A percentile compares a stretch with the other conserved stretches of the same genome.
phyloP scores from a whole-genome alignment of 2,329 filamentous ascomycete species.

The Rhexocercosporidium sp. region DNA sequence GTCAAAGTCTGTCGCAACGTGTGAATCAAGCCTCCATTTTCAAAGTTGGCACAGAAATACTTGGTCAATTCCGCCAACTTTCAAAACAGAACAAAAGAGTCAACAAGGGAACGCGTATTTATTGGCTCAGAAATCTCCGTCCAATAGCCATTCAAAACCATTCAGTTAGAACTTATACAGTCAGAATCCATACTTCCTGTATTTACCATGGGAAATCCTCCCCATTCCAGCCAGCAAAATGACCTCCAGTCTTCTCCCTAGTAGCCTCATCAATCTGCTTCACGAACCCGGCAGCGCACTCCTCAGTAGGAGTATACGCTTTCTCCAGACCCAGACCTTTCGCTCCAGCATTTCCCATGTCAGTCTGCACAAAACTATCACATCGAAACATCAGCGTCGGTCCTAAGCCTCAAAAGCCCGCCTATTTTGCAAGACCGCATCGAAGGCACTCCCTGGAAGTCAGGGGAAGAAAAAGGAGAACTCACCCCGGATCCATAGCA shows the following conservation, averaged over 20 bases:
- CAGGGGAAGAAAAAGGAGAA: background rate
- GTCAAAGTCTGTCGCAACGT: background rate
- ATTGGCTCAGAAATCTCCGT: no score
- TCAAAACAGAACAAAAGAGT: background rate
- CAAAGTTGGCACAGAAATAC: background rate
- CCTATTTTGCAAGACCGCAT: no score
- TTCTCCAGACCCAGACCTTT: constrained; percentile 27
- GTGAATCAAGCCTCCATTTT: background rate
- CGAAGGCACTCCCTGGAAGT: background rate
- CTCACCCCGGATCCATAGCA: constrained; percentile 26
- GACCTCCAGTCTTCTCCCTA: constrained; percentile 14
- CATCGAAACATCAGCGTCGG: background rate
- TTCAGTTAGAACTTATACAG: no score
- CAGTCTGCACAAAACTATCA: constrained; percentile 39
- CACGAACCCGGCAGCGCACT: constrained; percentile 13
- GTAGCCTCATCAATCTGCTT: constrained; percentile 19
- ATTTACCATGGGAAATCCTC: constrained; percentile 2
- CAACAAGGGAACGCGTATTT: no score
- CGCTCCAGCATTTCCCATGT: constrained; percentile 37
- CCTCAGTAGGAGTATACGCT: constrained; percentile 19
- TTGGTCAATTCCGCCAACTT: background rate
- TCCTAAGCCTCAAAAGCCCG: background rate
- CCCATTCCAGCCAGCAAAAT: constrained; percentile 14
- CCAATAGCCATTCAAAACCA: no score
- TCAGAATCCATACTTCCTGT: no score